These are phyloP conservation scores for Laetiporus sulphureus DNA, from an alignment of 1,284 basidiomycete species.

Conservation along the genomic window DNA sequence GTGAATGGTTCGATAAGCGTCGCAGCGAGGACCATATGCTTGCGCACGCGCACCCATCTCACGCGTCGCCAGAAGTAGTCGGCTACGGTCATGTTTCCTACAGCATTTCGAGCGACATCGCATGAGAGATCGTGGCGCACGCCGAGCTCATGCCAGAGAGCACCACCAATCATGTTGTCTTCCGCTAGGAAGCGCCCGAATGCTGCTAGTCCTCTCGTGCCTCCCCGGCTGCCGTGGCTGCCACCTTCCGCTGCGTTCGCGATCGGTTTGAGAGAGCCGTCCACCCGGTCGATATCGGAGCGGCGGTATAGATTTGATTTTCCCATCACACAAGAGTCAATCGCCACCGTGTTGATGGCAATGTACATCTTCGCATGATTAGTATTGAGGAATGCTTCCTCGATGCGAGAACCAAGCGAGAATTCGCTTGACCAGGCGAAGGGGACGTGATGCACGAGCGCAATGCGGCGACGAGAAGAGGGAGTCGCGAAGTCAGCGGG, in stretches of 20 bases:
- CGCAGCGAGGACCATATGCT: constrained; percentile 82
- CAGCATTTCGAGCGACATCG: constrained; percentile 84
- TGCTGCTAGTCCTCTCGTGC: constrained; percentile 56
- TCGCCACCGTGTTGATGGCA: constrained; percentile 81
- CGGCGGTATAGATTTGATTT: constrained; percentile 95
- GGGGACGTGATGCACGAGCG: constrained; percentile 94
- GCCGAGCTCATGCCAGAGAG: constrained; percentile 87
- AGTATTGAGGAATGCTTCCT: constrained; percentile 93
- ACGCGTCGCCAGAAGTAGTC: constrained; percentile 84
- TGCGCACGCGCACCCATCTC: constrained; percentile 92
- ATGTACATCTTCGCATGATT: constrained; percentile 99
- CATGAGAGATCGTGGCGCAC: constrained; percentile 82
- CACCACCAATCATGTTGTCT: constrained; percentile 91
- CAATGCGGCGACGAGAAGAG: constrained; percentile 44
- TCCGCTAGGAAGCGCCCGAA: constrained; percentile 89
- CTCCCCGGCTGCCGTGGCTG: constrained; percentile 24
- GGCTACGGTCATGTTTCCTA: constrained; percentile 76
- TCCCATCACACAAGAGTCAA: constrained; percentile 96
- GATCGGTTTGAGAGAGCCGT: constrained; percentile 49
- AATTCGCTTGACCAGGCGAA: constrained; percentile 73
- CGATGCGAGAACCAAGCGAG: constrained; percentile 76
- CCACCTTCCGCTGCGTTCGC: constrained; percentile 20
- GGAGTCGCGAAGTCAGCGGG: constrained; percentile 26
- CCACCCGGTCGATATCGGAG: constrained; percentile 74
- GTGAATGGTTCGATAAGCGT: constrained; percentile 88